These are phyloP conservation scores for Podila verticillata DNA, from an alignment of 192 early-diverging fungal genomes.

Conservation along the genomic window DNA sequence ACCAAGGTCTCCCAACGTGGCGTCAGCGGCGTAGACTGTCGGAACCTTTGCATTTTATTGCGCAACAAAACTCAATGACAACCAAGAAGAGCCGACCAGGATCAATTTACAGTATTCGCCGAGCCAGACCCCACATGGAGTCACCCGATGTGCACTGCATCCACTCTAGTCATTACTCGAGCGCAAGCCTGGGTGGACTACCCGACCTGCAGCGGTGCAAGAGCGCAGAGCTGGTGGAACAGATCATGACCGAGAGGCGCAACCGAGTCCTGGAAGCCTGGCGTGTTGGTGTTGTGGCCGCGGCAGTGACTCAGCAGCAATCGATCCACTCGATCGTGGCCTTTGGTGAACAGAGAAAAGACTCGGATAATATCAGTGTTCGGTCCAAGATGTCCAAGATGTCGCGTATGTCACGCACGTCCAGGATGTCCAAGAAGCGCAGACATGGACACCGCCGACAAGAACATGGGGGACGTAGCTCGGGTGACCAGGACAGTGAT, in stretches of 20 bases:
- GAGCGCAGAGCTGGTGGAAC: conserved; percentile 41
- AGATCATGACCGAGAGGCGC: conserved; percentile 37
- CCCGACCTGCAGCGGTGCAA: conserved; percentile 38
- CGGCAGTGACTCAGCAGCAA: conserved; percentile 43
- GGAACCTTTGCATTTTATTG: conserved; percentile 29
- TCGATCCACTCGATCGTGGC: conserved; percentile 34
- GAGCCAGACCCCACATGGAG: conserved; percentile 12
- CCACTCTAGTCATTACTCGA: conserved; percentile 18
- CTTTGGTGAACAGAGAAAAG: conserved; percentile 24
- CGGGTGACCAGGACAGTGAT: background rate
- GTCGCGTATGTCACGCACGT: conserved; percentile 8
- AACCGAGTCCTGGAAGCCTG: conserved; percentile 55
- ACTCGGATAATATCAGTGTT: conserved; percentile 31
- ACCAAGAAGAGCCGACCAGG: conserved; percentile 32
- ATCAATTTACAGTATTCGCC: conserved; percentile 35
- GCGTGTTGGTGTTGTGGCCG: conserved; percentile 50
- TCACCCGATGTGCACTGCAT: conserved; percentile 11
- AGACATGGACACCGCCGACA: background rate
- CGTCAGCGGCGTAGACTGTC: conserved; percentile 39
- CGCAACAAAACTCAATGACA: conserved; percentile 3
- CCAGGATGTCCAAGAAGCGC: background rate
- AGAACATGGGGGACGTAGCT: background rate
- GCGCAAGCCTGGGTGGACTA: conserved; percentile 11
- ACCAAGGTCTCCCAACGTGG: conserved; percentile 3
- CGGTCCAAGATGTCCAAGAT: conserved; percentile 29